Conservation (phyloP, 2,329 filamentous ascomycete genomes). For the Bipolaris bicolor region DNA sequence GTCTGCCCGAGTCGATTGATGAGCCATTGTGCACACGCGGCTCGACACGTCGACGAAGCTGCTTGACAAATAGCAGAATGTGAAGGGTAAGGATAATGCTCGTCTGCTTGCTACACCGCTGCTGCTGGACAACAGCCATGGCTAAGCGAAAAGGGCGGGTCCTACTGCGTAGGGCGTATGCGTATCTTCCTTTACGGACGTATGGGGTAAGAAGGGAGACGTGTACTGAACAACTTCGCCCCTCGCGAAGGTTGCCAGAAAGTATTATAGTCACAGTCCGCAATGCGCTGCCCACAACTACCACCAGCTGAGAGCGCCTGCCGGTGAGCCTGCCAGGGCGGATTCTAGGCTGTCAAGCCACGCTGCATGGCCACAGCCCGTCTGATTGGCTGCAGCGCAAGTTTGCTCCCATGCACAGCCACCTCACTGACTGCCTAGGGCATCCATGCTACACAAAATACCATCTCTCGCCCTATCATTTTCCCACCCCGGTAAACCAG, state of each 20-base stretch:
- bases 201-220: slow-evolving; percentile 14
- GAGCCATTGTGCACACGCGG: slow-evolving; percentile 36
- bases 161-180: slow-evolving; percentile 11
- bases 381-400: slow-evolving; percentile 23
- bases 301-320: slow-evolving; percentile 23
- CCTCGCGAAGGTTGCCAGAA: slow-evolving; percentile 14
- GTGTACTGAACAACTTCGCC: slow-evolving; percentile 21
- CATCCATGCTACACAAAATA: slow-evolving; percentile 18
- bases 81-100: slow-evolving; percentile 47
- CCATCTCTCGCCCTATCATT: slow-evolving; percentile 27
- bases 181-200: slow-evolving; percentile 19
- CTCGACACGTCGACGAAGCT: slow-evolving; percentile 47
- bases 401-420: slow-evolving; percentile 20
- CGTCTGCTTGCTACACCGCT: slow-evolving; percentile 27
- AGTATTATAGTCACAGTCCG: slow-evolving; percentile 36
- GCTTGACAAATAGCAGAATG: slow-evolving; percentile 48
- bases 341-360: slow-evolving; percentile 25
- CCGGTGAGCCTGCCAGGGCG: slow-evolving; percentile 25
- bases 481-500: slow-evolving; percentile 9
- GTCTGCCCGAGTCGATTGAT: slow-evolving; percentile 24
- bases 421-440: slow-evolving; percentile 15
- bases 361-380: slow-evolving; percentile 20
- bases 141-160: slow-evolving; percentile 24
- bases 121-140: slow-evolving; percentile 38
- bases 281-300: slow-evolving; percentile 36